These are phyloP conservation scores for Colletotrichum chlorophyti DNA, from an alignment of 2,329 filamentous ascomycete genomes.

Conservation along the genomic window DNA sequence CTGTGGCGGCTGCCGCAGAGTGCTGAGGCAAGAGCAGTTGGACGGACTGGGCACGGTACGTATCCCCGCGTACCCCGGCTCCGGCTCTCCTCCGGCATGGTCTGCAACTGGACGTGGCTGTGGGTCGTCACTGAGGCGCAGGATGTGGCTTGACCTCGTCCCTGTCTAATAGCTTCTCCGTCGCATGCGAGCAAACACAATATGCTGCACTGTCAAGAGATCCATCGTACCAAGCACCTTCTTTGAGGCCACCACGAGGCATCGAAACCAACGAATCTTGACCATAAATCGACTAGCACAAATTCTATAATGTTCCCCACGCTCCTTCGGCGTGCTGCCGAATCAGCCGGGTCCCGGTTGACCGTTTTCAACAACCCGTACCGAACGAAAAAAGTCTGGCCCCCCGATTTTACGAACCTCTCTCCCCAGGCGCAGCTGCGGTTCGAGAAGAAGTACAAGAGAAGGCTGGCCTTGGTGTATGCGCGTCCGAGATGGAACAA, in stretches of 20 bases:
- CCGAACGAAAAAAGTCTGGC: constrained; percentile 76
- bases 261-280: background rate
- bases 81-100: background rate
- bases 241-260: background rate
- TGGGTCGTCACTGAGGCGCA: background rate
- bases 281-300: background rate
- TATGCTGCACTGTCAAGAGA: background rate
- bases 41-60: constrained; percentile 1
- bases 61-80: background rate
- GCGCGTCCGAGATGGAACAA: constrained; percentile 70
- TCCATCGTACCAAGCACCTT: background rate
- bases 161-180: constrained; percentile 2
- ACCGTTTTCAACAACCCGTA: constrained; percentile 61
- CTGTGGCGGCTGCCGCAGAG: background rate
- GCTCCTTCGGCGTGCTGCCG: constrained; percentile 36
- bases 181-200: background rate
- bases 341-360: constrained; percentile 31
- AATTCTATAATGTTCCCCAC: constrained; percentile 45
- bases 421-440: constrained; percentile 76
- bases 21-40: too few species aligned
- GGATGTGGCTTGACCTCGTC: background rate
- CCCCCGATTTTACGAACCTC: constrained; percentile 76
- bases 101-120: background rate
- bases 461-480: constrained; percentile 68
- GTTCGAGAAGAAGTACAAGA: constrained; percentile 80